Evolutionary conservation across 306 rosid species (phyloP), one percentile per base, ranked within the genome.

Genomic region (Cucurbita ficifolia): DNA sequence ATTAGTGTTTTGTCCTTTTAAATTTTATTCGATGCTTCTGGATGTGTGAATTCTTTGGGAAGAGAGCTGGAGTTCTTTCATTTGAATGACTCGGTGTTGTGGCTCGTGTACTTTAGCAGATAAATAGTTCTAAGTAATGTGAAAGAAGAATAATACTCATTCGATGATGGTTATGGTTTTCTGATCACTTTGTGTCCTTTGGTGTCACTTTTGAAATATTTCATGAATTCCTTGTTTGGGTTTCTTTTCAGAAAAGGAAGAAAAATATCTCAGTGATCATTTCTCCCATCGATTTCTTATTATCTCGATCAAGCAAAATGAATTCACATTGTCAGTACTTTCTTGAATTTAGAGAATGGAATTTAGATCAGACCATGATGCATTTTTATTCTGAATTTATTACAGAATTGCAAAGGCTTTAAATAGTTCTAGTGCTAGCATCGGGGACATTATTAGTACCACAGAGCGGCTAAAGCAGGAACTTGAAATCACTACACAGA

Each of bases 381-480:
- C 46, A 77, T 16, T 49, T 54, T 61, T 51, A 68, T 67, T 63
- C 73, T 74, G 33, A 56, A 42, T 17, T 8, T 74, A 22, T 77
- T 51, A 57, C 81, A 87, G 92, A 80, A 94, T 91, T 80, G 87
- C 91, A 45, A 81, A 82, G 76, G 96, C 99, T 18, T 84, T 91
- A 79, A 81, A 69, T 82, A 84, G 87, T 78, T 94, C 95, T 61
- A 86, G 87, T 70, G 84, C 91, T 51, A 89, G 92, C 83, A 91
- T 96, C 17, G 85, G 96, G 67, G 98, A 94, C 86, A 91, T 91
- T 73, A 86, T 90, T 73, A 78, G 87, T 77, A 87, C 98, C 80
- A 94, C 97, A 21, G 96, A 90, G 82, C 82, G 97, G 83, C 96
- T 94, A 81, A 89, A 87, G 86, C 95, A 87, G 75, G 97, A 94